Base-by-base conservation (phyloP, 345 rosid genomes). In the Boechera stricta region DNA sequence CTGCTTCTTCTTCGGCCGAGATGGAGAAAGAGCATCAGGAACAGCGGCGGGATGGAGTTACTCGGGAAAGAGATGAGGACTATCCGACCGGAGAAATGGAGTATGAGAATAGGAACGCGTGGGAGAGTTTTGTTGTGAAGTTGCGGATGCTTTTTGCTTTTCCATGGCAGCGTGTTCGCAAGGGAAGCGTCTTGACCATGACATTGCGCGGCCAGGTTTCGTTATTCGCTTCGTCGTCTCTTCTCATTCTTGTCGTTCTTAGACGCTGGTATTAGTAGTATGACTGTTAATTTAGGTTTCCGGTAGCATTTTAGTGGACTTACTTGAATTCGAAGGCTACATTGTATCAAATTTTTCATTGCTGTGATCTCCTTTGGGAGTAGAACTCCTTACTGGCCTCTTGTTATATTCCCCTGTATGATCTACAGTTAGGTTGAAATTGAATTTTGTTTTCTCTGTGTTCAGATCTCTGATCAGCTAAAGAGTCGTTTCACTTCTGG, bases 171-270 rank as follows among this genome's bases (percentile, higher is more conserved):
- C 92, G 98, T 45, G 88, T 94, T 71, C 88, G 90, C 4, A 89
- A 90, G 66, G 95, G 95, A 78, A 90, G 92, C 29, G 97, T 94
- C 67, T 82, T 92, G 64, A 86, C 86, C 10, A 82, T 94, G 92
- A 92, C 85, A 80, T 70, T 94, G 77, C 97, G 98, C 5, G 98
- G 98, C 87, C 95, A 94, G 97, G 98, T 94, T 79, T 66, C 33
- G 28, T n/a, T 10, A 10, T 7, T 66, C 28, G 31, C 18, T 36
- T 55, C 35, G 3, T 67, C 32, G 68, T 33, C 60, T 65, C 63
- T 51, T 71, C 49, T 48, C 52, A 21, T 45, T 45, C 26, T 18
- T 62, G 32, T 48, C 36, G 18, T 28, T 55, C 21, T 18, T 39
- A 69, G 52, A 69, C 29, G 44, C 16, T 7, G 2, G 2, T 49